Evolutionary conservation across 1,284 basidiomycete genomes (phyloP).

Genomic region (Ustilago shanxiensis): DNA sequence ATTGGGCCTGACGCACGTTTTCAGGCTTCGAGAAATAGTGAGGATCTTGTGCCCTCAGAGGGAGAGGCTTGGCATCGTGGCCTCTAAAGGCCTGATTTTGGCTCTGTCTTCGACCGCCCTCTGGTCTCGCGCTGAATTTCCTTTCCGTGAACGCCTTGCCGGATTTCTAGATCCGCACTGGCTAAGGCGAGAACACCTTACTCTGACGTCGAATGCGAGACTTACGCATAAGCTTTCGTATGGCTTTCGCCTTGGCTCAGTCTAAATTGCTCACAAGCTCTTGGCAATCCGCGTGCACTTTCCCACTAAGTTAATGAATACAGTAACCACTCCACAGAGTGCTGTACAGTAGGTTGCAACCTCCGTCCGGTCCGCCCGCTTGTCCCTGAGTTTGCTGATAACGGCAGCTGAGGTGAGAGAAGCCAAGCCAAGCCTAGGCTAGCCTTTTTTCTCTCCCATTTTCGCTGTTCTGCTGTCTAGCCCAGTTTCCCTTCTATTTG

Average conservation of each 20-base stretch:
- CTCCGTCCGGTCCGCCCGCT: neutral
- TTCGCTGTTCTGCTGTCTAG: slow-evolving; percentile 13
- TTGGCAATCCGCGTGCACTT: slow-evolving; percentile 5
- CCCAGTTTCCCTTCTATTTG: too few species aligned
- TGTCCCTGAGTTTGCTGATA: neutral
- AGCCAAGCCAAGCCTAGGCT: neutral
- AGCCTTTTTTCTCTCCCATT: neutral
- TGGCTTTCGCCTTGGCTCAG: neutral
- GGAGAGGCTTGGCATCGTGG: slow-evolving; percentile 5
- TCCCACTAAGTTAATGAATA: too few species aligned
- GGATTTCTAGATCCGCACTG: neutral
- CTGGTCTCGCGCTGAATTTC: neutral
- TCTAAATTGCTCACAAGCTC: slow-evolving; percentile 1
- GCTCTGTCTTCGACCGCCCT: neutral
- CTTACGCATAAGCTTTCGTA: neutral
- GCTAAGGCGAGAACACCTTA: neutral
- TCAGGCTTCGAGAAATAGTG: neutral
- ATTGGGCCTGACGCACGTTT: slow-evolving; percentile 5
- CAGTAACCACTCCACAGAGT: too few species aligned
- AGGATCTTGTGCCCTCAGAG: neutral
- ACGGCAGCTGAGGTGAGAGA: too few species aligned
- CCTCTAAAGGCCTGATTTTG: neutral
- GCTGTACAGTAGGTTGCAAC: too few species aligned
- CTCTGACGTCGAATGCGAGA: neutral
- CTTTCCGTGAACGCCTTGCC: neutral